Evolutionary conservation across 1,284 basidiomycete genomes (phyloP).

Genomic region (Moesziomyces globuligerus): DNA sequence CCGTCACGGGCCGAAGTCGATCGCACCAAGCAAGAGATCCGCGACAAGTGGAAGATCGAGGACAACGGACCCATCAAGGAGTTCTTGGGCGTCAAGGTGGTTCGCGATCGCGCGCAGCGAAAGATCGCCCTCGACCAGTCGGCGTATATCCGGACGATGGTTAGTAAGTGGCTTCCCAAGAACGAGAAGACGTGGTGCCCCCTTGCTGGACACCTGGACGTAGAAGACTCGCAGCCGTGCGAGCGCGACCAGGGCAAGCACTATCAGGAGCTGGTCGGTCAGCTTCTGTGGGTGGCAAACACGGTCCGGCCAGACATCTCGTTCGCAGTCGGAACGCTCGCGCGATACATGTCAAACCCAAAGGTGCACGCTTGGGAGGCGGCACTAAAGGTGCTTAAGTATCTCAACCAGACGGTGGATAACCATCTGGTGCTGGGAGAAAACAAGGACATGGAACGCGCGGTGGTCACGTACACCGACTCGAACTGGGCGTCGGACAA

Average conservation of each 20-base stretch:
- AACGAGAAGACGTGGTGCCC: background rate
- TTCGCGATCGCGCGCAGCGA: background rate
- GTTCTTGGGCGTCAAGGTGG: constrained; percentile 3
- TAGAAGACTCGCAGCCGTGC: background rate
- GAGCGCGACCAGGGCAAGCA: background rate
- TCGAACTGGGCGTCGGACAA: constrained; percentile 7
- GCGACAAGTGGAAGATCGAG: constrained; percentile 10
- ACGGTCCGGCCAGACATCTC: background rate
- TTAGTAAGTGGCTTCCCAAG: background rate
- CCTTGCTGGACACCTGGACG: background rate
- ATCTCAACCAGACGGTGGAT: too few relatives aligned
- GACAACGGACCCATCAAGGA: background rate
- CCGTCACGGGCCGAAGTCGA: background rate
- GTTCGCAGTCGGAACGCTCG: constrained; percentile 1
- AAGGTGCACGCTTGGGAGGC: too few relatives aligned
- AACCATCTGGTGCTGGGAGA: too few relatives aligned
- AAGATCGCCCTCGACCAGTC: background rate
- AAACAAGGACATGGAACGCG: too few relatives aligned
- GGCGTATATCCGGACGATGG: background rate
- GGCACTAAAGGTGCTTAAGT: too few relatives aligned
- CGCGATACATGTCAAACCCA: constrained; percentile 7
- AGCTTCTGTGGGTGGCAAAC: constrained; percentile 2
- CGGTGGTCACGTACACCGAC: constrained; percentile 1
- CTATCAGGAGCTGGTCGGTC: constrained; percentile 1
- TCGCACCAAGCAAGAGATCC: constrained; percentile 3